These are phyloP conservation scores for Lachancea mirantina DNA, from an alignment of 805 yeast species.

Conservation along the genomic window DNA sequence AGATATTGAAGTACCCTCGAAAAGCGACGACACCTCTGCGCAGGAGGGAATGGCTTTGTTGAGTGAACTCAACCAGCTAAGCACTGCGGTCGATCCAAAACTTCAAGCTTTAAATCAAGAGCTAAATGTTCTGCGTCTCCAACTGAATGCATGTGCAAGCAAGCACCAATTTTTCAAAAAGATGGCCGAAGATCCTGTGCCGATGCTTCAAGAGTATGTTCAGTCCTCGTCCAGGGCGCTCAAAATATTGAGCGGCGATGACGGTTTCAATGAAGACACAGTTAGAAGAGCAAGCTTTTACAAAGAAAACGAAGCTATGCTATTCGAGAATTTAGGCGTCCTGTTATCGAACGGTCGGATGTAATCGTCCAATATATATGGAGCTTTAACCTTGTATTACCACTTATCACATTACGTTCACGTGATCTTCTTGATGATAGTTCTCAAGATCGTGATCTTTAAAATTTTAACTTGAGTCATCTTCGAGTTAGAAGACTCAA, in stretches of 20 bases:
- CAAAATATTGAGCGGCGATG: slow-evolving; percentile 83
- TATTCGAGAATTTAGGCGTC: slow-evolving; percentile 72
- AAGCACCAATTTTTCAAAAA: slow-evolving; percentile 74
- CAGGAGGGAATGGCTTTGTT: slow-evolving; percentile 26
- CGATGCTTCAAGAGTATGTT: slow-evolving; percentile 64
- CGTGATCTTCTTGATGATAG: slow-evolving; percentile 1
- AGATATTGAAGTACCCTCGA: slow-evolving; percentile 61
- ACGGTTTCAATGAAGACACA: slow-evolving; percentile 79
- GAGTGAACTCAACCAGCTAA: slow-evolving; percentile 24
- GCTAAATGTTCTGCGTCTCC: slow-evolving; percentile 39
- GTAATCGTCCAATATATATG: slow-evolving; percentile 10
- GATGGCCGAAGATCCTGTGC: slow-evolving; percentile 69
- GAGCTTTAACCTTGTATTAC: neutral
- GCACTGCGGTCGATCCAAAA: slow-evolving; percentile 32
- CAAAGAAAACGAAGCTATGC: slow-evolving; percentile 54
- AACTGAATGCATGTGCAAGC: slow-evolving; percentile 46
- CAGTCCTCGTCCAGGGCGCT: slow-evolving; percentile 78
- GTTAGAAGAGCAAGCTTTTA: slow-evolving; percentile 82
- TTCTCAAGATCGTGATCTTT: slow-evolving; percentile 2
- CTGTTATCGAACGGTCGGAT: slow-evolving; percentile 43
- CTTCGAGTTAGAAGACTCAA: slow-evolving; percentile 3
- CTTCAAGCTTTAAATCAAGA: slow-evolving; percentile 39
- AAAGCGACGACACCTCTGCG: slow-evolving; percentile 22
- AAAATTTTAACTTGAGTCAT: slow-evolving; percentile 6
- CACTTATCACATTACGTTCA: neutral